These are phyloP conservation scores for Ananas comosus DNA, from an alignment of 176 grass and related monocot genomes.

Conservation along the genomic window DNA sequence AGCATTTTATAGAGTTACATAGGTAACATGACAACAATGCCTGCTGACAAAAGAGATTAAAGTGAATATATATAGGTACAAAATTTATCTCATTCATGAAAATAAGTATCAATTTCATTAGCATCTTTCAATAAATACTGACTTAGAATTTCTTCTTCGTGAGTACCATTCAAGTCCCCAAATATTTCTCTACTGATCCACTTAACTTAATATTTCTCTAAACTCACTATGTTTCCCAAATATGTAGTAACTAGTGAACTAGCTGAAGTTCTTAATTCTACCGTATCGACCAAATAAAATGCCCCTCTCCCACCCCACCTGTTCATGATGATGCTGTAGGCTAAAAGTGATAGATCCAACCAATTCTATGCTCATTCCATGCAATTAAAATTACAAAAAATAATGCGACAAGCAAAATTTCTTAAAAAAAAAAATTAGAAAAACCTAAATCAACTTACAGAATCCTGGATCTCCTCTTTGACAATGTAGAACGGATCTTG, in stretches of 20 bases:
- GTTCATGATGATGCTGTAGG: no score
- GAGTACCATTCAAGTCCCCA: not conserved
- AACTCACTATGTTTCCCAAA: not conserved
- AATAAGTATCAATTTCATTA: not conserved
- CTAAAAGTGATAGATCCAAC: not conserved
- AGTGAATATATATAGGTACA: not conserved
- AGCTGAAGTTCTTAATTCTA: not conserved
- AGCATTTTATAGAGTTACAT: no score
- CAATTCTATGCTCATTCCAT: not conserved
- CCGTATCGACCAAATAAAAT: not conserved
- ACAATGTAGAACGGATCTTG: constrained; percentile 96
- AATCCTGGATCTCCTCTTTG: constrained; percentile 91
- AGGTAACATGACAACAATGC: no score
- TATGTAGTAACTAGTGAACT: not conserved
- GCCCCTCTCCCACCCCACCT: not conserved
- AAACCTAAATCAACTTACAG: constrained; percentile 35
- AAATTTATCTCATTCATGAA: not conserved
- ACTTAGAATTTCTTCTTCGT: not conserved
- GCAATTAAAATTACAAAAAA: not conserved
- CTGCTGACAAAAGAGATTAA: not conserved
- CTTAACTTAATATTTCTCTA: no score
- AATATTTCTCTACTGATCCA: no score
- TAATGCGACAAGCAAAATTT: not conserved
- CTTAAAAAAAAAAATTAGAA: not conserved
- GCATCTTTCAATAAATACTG: not conserved